Conservation (phyloP, 1,284 basidiomycete genomes). For the Puccinia coronata region DNA sequence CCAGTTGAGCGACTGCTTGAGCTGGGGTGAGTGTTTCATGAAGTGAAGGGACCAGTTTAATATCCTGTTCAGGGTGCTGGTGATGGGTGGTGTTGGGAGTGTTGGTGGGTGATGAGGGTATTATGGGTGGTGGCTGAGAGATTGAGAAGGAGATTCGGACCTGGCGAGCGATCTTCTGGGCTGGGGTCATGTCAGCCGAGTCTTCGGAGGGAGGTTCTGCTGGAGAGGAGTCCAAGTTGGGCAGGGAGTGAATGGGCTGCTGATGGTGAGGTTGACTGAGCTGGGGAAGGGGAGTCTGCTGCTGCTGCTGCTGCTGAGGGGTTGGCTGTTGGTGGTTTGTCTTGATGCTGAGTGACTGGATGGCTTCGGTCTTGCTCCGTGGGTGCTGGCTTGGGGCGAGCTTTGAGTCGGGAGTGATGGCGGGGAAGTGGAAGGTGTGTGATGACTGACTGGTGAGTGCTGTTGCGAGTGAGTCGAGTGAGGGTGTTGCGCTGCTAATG, state of each 20-base stretch:
- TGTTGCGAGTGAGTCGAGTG: not conserved
- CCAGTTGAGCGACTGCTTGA: conserved; percentile 29
- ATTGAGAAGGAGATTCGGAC: conserved; percentile 48
- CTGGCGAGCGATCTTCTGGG: conserved; percentile 50
- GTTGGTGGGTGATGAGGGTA: not conserved
- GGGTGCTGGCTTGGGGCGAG: not conserved
- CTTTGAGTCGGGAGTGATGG: not conserved
- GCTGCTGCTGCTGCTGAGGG: not conserved
- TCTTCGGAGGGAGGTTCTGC: not conserved
- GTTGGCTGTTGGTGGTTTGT: not conserved
- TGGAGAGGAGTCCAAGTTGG: not conserved
- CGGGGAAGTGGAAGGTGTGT: conserved; percentile 1
- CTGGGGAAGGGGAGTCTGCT: no score
- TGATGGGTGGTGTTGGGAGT: conserved; percentile 6
- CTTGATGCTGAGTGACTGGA: not conserved
- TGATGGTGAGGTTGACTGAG: not conserved
- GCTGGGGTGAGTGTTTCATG: conserved; percentile 36
- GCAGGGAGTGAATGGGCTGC: not conserved
- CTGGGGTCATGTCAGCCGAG: conserved; percentile 38
- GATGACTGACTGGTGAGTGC: not conserved
- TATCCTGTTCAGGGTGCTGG: not conserved
- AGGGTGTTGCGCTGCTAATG: not conserved
- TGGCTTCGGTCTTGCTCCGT: not conserved
- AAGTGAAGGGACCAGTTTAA: not conserved
- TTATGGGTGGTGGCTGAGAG: conserved; percentile 9